A percentile compares a stretch with the other conserved stretches of the same genome.
phyloP scores from a whole-genome alignment of 1,139 yeast species.

The Lodderomyces oxycetoniae region DNA sequence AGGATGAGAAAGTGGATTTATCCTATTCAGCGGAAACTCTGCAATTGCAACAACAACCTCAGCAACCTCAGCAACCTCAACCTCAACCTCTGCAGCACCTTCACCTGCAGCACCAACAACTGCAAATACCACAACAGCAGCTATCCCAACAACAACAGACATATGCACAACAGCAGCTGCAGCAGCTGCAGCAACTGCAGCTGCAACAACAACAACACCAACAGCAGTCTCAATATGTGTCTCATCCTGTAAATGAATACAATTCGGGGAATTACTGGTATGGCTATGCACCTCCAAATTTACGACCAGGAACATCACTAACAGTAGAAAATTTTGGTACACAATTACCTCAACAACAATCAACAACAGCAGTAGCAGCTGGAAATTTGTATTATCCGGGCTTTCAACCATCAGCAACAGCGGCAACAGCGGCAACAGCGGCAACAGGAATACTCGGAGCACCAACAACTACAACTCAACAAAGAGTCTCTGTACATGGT shows the following conservation, averaged over 20 bases:
- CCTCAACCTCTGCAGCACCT: not conserved
- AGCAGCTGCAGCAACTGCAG: constrained; percentile 6
- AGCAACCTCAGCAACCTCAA: constrained; percentile 1
- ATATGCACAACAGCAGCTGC: constrained; percentile 2
- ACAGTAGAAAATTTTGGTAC: not conserved
- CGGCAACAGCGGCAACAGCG: constrained; percentile 1
- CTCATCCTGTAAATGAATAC: constrained; percentile 9
- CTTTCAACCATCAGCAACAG: constrained; percentile 5
- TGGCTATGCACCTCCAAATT: constrained; percentile 13
- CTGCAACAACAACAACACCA: constrained; percentile 7
- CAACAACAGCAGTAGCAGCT: not conserved
- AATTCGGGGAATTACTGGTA: constrained; percentile 16
- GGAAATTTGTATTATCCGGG: constrained; percentile 9
- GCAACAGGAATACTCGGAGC: constrained; percentile 3
- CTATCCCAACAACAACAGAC: constrained; percentile 4
- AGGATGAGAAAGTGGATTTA: constrained; percentile 7
- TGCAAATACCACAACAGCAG: constrained; percentile 3
- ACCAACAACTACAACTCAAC: too few species aligned
- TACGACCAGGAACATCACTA: constrained; percentile 9
- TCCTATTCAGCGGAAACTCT: constrained; percentile 4
- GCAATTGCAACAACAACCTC: constrained; percentile 8
- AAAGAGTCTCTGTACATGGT: too few species aligned
- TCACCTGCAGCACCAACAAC: constrained; percentile 1
- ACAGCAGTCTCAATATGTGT: constrained; percentile 8
- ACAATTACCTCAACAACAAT: constrained; percentile 3